A percentile compares a stretch with the other conserved stretches of the same genome.
Conservation (phyloP, 1,284 basidiomycete genomes). For the Leccinum insolens region DNA sequence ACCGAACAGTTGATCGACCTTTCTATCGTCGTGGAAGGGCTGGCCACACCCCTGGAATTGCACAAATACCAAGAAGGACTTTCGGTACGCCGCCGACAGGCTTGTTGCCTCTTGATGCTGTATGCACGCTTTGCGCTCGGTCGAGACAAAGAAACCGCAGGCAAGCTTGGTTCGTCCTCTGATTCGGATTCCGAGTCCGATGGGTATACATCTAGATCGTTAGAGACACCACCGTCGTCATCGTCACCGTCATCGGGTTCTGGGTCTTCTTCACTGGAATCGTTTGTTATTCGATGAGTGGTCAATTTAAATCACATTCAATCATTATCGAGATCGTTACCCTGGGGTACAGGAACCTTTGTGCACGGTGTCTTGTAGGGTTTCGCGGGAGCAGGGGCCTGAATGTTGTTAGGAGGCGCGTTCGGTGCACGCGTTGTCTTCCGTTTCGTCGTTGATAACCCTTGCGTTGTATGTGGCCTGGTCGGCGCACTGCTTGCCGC, state of each 20-base stretch:
- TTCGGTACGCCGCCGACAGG: constrained; percentile 6
- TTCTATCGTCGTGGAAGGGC: constrained; percentile 28
- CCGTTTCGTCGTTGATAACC: constrained; percentile 20
- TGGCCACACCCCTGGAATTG: constrained; percentile 29
- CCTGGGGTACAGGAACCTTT: constrained; percentile 23
- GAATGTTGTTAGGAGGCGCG: constrained; percentile 11
- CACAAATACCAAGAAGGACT: constrained; percentile 24
- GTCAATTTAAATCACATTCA: constrained; percentile 16
- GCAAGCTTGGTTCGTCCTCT: constrained; percentile 24
- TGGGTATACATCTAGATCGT: constrained; percentile 37
- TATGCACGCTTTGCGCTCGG: constrained; percentile 13
- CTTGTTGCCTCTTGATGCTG: constrained; percentile 15
- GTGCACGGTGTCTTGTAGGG: constrained; percentile 13
- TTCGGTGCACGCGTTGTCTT: constrained; percentile 16
- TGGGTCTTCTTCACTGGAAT: constrained; percentile 32
- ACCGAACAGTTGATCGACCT: constrained; percentile 34
- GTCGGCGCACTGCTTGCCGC: constrained; percentile 20
- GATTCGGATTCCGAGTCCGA: constrained; percentile 32
- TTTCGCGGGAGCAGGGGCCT: constrained; percentile 10
- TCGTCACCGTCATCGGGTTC: constrained; percentile 22
- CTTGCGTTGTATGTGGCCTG: constrained; percentile 19
- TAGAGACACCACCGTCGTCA: constrained; percentile 21
- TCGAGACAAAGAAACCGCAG: constrained; percentile 10
- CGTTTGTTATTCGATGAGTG: constrained; percentile 16
- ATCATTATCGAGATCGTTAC: constrained; percentile 23